Conservation (phyloP, 192 early-diverging fungal genomes). For the Podila epicladia region DNA sequence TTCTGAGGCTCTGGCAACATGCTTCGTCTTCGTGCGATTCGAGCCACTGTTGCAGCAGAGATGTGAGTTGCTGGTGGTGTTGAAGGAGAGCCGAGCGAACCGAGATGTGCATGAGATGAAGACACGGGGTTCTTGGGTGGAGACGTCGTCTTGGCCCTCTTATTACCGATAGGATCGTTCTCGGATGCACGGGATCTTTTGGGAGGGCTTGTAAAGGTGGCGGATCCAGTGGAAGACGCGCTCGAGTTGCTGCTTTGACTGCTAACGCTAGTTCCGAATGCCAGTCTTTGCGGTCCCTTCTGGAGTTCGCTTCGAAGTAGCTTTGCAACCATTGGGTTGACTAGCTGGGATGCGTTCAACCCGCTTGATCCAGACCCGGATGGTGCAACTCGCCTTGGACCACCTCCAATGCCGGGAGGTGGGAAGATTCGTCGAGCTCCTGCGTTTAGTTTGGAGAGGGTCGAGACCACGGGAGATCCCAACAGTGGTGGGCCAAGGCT, state of each 20-base stretch:
- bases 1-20: slow-evolving; percentile 4
- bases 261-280: background rate
- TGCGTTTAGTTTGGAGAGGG: background rate
- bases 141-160: background rate
- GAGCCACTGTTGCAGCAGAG: slow-evolving; percentile 27
- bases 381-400: slow-evolving; percentile 22
- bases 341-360: background rate
- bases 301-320: background rate
- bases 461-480: background rate
- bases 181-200: background rate
- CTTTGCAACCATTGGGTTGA: background rate
- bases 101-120: too few species aligned
- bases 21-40: slow-evolving; percentile 28
- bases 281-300: slow-evolving; percentile 6
- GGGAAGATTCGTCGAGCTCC: background rate
- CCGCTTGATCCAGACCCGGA: background rate
- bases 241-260: background rate
- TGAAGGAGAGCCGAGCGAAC: background rate
- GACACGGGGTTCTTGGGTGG: background rate
- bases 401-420: slow-evolving; percentile 14
- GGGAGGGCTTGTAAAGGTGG: background rate
- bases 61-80: background rate
- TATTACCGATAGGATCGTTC: background rate
- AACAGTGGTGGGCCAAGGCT: background rate
- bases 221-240: background rate